Evolutionary conservation across 176 grass and related monocot genomes (phyloP).

Genomic region (Musa beccarii): DNA sequence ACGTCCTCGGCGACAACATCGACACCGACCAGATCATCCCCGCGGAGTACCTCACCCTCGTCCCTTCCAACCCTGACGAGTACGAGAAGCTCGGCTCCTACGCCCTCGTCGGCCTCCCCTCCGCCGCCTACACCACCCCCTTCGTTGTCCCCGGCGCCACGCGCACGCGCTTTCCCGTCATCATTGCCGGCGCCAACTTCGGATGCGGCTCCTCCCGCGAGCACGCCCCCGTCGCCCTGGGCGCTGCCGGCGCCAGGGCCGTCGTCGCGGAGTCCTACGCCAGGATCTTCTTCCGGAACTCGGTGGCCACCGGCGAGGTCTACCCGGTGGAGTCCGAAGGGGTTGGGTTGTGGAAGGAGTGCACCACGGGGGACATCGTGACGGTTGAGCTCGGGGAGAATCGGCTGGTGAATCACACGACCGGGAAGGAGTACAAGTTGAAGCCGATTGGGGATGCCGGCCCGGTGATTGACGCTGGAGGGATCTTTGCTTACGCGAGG

Average conservation of each 20-base stretch:
- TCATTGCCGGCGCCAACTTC: conserved; percentile 79
- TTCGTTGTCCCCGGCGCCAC: conserved; percentile 51
- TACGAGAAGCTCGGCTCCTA: conserved; percentile 92
- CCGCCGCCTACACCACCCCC: conserved; percentile 39
- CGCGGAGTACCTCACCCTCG: conserved; percentile 85
- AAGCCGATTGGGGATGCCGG: conserved; percentile 96
- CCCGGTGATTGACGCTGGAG: conserved; percentile 80
- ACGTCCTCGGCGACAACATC: conserved; percentile 84
- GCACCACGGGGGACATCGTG: conserved; percentile 66
- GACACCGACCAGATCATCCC: conserved; percentile 98
- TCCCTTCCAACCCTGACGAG: conserved; percentile 87
- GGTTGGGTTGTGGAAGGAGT: conserved; percentile 50
- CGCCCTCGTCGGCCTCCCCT: conserved; percentile 56
- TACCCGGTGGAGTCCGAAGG: conserved; percentile 65
- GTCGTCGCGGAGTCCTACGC: conserved; percentile 75
- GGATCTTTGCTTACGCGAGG: conserved; percentile 88
- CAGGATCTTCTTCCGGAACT: conserved; percentile 88
- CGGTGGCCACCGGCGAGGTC: conserved; percentile 81
- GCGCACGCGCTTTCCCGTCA: conserved; percentile 35
- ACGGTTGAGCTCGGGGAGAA: conserved; percentile 60
- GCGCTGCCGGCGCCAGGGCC: conserved; percentile 53
- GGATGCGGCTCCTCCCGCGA: conserved; percentile 90
- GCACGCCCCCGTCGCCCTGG: conserved; percentile 89
- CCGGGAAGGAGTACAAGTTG: conserved; percentile 77
- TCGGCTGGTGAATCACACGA: conserved; percentile 68